Percentiles rank a stretch among this genome's conserved stretches.
Evolutionary conservation across 306 rosid species (phyloP).

Genomic region (Dalbergia oliveri): DNA sequence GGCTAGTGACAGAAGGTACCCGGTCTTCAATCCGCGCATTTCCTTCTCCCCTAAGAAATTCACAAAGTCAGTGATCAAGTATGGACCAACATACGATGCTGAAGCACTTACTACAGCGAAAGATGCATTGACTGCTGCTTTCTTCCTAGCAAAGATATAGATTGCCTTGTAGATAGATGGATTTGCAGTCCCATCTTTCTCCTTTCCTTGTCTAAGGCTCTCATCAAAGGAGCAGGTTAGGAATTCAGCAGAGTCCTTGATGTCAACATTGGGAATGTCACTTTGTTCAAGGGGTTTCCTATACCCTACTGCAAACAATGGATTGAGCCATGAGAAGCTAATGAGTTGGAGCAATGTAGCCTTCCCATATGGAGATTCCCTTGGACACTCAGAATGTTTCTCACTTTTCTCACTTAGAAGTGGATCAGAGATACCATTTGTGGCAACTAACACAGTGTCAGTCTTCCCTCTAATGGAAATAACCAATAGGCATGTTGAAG

Average conservation of each 20-base stretch:
- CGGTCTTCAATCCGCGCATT: constrained; percentile 58
- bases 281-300: constrained; percentile 73
- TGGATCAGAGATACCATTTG: constrained; percentile 66
- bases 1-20: constrained; percentile 74
- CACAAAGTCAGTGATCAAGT: constrained; percentile 87
- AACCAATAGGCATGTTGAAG: constrained; percentile 63
- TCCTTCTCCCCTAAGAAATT: constrained; percentile 68
- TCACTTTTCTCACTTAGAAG: constrained; percentile 62
- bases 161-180: constrained; percentile 82
- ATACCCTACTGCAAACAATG: constrained; percentile 72
- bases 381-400: constrained; percentile 39
- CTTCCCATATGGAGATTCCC: constrained; percentile 72
- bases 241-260: constrained; percentile 75
- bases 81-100: constrained; percentile 95
- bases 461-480: constrained; percentile 75
- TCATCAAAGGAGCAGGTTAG: constrained; percentile 65
- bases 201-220: constrained; percentile 62
- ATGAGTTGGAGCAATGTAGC: constrained; percentile 74
- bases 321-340: constrained; percentile 94
- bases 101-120: constrained; percentile 76
- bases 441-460: constrained; percentile 46
- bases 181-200: constrained; percentile 62
- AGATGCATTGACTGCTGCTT: constrained; percentile 75
- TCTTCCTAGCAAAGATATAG: constrained; percentile 73
- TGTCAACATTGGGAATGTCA: constrained; percentile 76